Percentiles rank a stretch among this genome's conserved stretches.
Evolutionary conservation across 805 yeast species (phyloP).

Genomic region (Ogataea methylovora): DNA sequence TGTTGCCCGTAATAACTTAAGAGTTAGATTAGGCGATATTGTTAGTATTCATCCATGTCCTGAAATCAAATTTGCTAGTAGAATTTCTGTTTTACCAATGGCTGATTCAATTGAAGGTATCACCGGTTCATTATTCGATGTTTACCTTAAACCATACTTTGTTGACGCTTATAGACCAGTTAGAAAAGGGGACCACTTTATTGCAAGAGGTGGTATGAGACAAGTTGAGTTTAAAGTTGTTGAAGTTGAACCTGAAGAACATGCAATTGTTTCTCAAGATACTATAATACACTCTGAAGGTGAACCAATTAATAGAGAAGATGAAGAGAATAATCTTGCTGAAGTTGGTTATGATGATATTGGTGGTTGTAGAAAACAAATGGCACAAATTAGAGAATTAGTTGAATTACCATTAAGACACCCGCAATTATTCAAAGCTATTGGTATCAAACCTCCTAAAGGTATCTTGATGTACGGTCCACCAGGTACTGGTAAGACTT

Average conservation of each 20-base stretch:
- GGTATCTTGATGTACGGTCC: constrained; percentile 99
- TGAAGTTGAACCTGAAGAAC: constrained; percentile 95
- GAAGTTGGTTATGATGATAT: constrained; percentile 99
- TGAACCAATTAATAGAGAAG: constrained; percentile 97
- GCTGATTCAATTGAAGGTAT: constrained; percentile 98
- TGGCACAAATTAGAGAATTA: constrained; percentile 98
- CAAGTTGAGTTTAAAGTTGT: constrained; percentile 98
- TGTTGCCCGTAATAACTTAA: constrained; percentile 89
- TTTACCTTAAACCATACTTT: constrained; percentile 93
- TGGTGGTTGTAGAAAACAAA: constrained; percentile 98
- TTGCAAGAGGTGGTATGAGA: constrained; percentile 98
- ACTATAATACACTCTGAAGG: constrained; percentile 98
- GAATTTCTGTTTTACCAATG: constrained; percentile 92
- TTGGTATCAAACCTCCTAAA: constrained; percentile 98
- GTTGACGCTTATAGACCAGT: constrained; percentile 99
- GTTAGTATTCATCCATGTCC: constrained; percentile 93
- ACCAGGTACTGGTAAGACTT: constrained; percentile 99
- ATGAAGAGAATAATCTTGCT: constrained; percentile 91
- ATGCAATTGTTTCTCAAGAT: constrained; percentile 97
- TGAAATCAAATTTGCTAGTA: constrained; percentile 92
- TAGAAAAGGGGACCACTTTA: constrained; percentile 92
- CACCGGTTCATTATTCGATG: constrained; percentile 94
- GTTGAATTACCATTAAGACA: constrained; percentile 98
- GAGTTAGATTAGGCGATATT: constrained; percentile 91
- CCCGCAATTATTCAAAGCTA: constrained; percentile 94